Evolutionary conservation across 2,329 filamentous ascomycete species (phyloP), one percentile per base, ranked within the genome.

Genomic region (Hypoxylon sp.): DNA sequence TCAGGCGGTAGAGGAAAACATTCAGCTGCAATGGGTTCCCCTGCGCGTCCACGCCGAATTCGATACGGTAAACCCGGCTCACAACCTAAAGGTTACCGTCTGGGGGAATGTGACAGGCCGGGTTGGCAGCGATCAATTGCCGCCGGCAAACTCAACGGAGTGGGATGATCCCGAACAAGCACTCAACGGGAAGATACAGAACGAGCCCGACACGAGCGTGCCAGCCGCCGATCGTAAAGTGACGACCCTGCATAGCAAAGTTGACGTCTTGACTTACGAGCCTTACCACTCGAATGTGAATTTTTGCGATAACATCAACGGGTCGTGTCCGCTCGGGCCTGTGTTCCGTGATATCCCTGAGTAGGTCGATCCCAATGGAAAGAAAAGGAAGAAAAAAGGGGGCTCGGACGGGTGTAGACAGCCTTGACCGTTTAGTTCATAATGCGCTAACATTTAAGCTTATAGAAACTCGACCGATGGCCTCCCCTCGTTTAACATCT

Each of bases 61-160:
- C 75, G 81, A 90, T 63, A 78, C 81, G 19, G 70, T 75, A 9
- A 74, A 81, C 57, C 69, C 81, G 3, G 78, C 75, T 40, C 84
- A 92, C 66, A 82, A 79, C 29, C 78, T 99, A 37, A 84, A 82
- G 57, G 76, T 97, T 46, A 94, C 86, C 1, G 81, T 96, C 35
- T 97, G 91, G 76, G 93, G 92, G 41, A 97, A 97, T 71, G 91
- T 97, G 20, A 89, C 87, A 6, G 94, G 94, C 35, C 83, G 87
- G 40, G 78, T 81, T 32, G 77, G 78, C 2, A 67, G 73, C 8
- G 74, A 76, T n/a, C 53, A 71, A 2, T 81, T 91, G 43, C 91
- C 90, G 23, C 64, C 81, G 0, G 71, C 79, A 12, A 71, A 79
- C 62, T 80, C 83, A 66, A 70, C 82, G 0, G 73, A 77, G 35